Evolutionary conservation across 2,329 filamentous ascomycete genomes (phyloP).

Genomic region (Colletotrichum sansevieriae): DNA sequence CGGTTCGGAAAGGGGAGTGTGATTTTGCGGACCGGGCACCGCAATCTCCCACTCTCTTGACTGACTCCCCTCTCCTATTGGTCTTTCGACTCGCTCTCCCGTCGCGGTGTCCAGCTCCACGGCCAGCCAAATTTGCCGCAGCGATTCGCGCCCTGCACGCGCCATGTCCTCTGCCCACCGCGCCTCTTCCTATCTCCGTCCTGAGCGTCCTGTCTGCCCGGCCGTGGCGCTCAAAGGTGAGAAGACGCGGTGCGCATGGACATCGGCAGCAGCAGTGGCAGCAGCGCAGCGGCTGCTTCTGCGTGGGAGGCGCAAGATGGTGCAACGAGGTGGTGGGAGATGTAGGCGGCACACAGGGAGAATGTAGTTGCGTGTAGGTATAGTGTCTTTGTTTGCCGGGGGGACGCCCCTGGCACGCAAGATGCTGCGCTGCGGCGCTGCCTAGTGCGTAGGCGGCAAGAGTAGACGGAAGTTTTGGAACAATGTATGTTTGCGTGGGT

Average conservation of each 20-base stretch:
- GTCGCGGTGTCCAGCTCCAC: background rate
- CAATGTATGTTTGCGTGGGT: background rate
- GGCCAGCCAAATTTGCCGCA: background rate
- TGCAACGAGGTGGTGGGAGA: background rate
- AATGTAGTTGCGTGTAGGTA: no score
- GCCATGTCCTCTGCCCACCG: background rate
- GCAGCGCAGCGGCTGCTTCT: background rate
- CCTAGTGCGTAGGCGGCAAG: background rate
- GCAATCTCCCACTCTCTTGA: background rate
- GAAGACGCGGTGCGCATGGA: background rate
- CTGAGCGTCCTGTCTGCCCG: background rate
- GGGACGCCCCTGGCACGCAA: background rate
- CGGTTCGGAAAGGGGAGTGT: background rate
- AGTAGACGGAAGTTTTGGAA: background rate
- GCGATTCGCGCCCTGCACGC: background rate
- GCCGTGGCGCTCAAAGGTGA: background rate
- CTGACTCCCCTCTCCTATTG: background rate
- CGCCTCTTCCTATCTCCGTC: background rate
- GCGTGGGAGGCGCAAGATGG: background rate
- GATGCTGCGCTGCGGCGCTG: background rate
- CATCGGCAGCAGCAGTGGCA: constrained; percentile 3
- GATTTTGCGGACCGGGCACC: constrained; percentile 8
- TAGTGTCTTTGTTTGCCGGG: background rate
- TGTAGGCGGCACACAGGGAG: background rate
- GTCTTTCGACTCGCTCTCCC: background rate